These are phyloP conservation scores for Aurifilum marmelostoma DNA, from an alignment of 2,329 filamentous ascomycete genomes.

Conservation along the genomic window DNA sequence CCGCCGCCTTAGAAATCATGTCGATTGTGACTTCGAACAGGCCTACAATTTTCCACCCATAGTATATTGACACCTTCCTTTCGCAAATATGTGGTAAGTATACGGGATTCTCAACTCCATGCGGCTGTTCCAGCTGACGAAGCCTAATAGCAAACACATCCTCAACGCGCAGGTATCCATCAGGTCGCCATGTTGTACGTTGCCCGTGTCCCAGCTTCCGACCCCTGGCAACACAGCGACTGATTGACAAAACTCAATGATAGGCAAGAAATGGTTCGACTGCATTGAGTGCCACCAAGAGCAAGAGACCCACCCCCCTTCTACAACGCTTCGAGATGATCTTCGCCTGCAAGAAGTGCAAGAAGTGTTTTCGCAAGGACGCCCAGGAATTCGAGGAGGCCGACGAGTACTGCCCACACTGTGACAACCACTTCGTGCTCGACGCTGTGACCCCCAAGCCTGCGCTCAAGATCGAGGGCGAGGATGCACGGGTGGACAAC, in stretches of 20 bases:
- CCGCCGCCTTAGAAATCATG: conserved; percentile 23
- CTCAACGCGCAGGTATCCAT: conserved; percentile 98
- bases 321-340: conserved; percentile 82
- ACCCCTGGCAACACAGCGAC: not conserved
- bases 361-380: conserved; percentile 96
- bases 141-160: conserved; percentile 79
- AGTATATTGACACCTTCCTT: not conserved
- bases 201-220: conserved; percentile 3
- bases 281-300: conserved; percentile 94
- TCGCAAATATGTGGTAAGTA: conserved; percentile 29
- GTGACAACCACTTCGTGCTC: conserved; percentile 97
- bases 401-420: conserved; percentile 98
- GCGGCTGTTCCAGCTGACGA: conserved; percentile 4
- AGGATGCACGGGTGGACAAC: conserved; percentile 82
- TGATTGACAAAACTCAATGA: not conserved
- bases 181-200: conserved; percentile 90
- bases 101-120: not conserved
- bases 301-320: conserved; percentile 74
- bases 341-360: conserved; percentile 99
- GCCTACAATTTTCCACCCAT: not conserved
- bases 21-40: not conserved
- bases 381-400: conserved; percentile 90
- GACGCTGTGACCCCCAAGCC: conserved; percentile 86
- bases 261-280: conserved; percentile 97
- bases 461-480: conserved; percentile 83